A percentile compares a stretch with the other conserved stretches of the same genome.
Evolutionary conservation across 208 protist species (phyloP).

Genomic region (Porcisia hertigi): DNA sequence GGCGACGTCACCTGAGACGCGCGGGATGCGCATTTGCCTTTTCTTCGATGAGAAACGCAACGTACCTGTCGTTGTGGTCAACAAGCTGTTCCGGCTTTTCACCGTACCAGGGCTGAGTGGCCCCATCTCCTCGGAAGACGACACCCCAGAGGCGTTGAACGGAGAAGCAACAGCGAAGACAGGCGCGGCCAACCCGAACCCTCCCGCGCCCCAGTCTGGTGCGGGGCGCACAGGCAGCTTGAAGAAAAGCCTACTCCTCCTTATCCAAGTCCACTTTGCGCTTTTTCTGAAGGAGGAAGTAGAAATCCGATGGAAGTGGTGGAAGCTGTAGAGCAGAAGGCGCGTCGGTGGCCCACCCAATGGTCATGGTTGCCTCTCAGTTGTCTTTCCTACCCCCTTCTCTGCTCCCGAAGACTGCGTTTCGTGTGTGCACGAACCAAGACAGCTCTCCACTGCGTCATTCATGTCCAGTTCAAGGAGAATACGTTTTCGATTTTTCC

Average conservation of each 20-base stretch:
- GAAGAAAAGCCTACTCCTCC: constrained; percentile 43
- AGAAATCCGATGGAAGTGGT: constrained; percentile 61
- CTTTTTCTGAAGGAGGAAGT: constrained; percentile 50
- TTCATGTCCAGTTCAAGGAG: background rate
- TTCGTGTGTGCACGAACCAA: background rate
- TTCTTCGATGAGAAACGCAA: constrained; percentile 50
- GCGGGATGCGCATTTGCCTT: constrained; percentile 52
- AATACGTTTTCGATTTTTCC: background rate
- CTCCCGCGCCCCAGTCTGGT: background rate
- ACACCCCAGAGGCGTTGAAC: constrained; percentile 1
- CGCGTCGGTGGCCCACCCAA: background rate
- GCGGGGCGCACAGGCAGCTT: background rate
- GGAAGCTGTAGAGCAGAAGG: constrained; percentile 33
- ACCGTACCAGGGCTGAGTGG: constrained; percentile 32
- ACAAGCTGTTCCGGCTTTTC: constrained; percentile 64
- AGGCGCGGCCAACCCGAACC: background rate
- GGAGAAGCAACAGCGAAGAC: background rate
- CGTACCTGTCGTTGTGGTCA: constrained; percentile 49
- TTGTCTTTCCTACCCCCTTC: background rate
- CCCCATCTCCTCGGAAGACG: constrained; percentile 16
- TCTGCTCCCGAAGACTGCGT: background rate
- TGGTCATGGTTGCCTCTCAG: background rate
- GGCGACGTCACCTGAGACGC: constrained; percentile 9
- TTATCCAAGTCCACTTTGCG: constrained; percentile 58
- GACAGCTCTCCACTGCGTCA: background rate